Percentiles rank a stretch among this genome's conserved stretches.
Conservation (phyloP, 169 alveolate genomes). For the Eimeria acervulina region DNA sequence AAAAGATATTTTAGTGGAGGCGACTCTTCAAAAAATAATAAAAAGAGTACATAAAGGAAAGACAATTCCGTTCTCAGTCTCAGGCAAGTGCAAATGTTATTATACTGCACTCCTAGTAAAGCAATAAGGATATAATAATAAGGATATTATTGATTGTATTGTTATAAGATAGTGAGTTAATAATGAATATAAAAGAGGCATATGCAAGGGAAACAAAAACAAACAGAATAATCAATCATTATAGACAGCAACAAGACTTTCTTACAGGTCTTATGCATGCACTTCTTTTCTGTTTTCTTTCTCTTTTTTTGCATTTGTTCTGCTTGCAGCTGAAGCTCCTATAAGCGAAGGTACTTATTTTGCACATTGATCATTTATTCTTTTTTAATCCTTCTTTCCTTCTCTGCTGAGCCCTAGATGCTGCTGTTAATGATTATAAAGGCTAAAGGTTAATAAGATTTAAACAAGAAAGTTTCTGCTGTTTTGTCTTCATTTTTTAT, state of each 20-base stretch:
- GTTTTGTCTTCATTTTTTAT: too few species aligned
- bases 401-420: too few species aligned
- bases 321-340: not conserved
- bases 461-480: too few species aligned
- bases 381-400: too few species aligned
- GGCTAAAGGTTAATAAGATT: too few species aligned
- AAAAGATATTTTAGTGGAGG: not conserved
- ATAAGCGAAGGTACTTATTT: too few species aligned
- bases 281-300: not conserved
- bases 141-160: too few species aligned
- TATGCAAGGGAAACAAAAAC: not conserved
- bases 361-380: not conserved
- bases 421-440: too few species aligned
- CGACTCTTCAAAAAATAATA: not conserved
- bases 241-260: not conserved
- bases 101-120: too few species aligned
- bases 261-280: not conserved
- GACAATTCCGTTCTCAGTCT: too few species aligned
- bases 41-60: too few species aligned
- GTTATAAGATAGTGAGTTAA: not conserved
- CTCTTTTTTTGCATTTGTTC: not conserved
- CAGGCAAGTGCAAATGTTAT: conserved; percentile 12
- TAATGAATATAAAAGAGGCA: not conserved
- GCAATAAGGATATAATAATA: too few species aligned
- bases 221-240: not conserved